phyloP scores from a whole-genome alignment of 2,329 filamentous ascomycete species.

The Plectosphaerella cucumerina region DNA sequence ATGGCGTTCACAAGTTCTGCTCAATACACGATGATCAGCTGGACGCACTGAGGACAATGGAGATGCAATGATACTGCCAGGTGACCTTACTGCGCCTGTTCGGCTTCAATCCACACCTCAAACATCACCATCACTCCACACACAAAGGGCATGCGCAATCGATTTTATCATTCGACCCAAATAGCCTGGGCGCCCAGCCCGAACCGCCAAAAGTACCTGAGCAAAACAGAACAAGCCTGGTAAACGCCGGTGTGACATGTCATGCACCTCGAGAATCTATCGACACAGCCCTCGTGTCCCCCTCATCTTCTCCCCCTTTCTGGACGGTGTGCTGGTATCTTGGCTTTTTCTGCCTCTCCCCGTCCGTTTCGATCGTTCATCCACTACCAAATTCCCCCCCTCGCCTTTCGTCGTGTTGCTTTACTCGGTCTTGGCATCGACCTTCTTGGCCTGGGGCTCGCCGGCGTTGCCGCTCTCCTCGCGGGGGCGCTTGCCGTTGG shows the following conservation, averaged over 20 bases:
- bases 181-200: no score
- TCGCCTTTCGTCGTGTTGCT: not conserved
- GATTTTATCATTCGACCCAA: no score
- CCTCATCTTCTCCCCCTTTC: not conserved
- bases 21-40: no score
- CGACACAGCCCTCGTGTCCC: not conserved
- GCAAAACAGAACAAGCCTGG: not conserved
- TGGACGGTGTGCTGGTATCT: no score
- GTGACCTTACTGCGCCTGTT: no score
- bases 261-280: not conserved
- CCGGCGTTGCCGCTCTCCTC: conserved; percentile 43
- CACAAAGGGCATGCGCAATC: no score
- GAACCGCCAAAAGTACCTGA: not conserved
- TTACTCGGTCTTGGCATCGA: conserved; percentile 45
- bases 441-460: conserved; percentile 58
- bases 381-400: not conserved
- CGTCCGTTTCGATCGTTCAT: not conserved
- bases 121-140: no score
- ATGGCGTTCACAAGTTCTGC: no score
- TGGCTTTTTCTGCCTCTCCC: no score
- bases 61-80: no score
- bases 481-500: conserved; percentile 50
- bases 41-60: no score
- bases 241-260: not conserved
- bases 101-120: no score